Evolutionary conservation across 139 green algal species (phyloP), one percentile per base, ranked within the genome.

Genomic region (Klebsormidium nitens): DNA sequence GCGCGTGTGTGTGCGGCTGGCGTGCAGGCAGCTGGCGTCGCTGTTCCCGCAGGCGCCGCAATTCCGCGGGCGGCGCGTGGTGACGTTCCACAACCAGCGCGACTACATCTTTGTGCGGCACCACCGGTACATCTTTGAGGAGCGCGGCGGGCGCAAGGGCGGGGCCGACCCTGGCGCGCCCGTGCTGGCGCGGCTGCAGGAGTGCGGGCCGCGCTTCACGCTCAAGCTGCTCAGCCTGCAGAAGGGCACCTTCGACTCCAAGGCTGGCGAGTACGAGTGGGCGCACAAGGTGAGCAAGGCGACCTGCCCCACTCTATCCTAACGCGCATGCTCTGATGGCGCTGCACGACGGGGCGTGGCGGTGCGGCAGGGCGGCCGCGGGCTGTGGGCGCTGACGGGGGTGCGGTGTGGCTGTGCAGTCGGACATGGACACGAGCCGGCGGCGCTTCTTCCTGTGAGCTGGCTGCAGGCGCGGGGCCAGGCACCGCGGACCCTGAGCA

Each of bases 61-160:
- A 37, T 98, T 97, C 72, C 76, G 83, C 29, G 93, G 90, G 8
- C 79, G 94, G 11, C 82, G 91, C 14, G 91, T 87, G 11, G 93
- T 93, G 39, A 98, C 94, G 1, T 96, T 99, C 73, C 94, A 99
- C 86, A 99, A 99, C 80, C 94, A 98, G 82, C 82, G 94, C 2
- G 94, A 99, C 81, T 99, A 92, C 74, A 92, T 99, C 32, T 99
- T 99, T 68, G 95, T 99, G 74, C 72, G 82, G 17, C 80, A 87
- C 32, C 80, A 86, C 68, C 49, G 78, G 61, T 84, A 40, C 1
- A 59, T 59, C 28, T 69, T 6, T n/a, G n/a, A n/a, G n/a, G n/a
- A n/a, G n/a, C n/a, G n/a, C n/a, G n/a, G n/a, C n/a, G n/a, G 11
- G 42, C n/a, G n/a, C n/a, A n/a, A n/a, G n/a, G n/a, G n/a, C n/a